Evolutionary conservation across 2,329 filamentous ascomycete species (phyloP).

Genomic region (Hawksworthiomyces lignivorus): DNA sequence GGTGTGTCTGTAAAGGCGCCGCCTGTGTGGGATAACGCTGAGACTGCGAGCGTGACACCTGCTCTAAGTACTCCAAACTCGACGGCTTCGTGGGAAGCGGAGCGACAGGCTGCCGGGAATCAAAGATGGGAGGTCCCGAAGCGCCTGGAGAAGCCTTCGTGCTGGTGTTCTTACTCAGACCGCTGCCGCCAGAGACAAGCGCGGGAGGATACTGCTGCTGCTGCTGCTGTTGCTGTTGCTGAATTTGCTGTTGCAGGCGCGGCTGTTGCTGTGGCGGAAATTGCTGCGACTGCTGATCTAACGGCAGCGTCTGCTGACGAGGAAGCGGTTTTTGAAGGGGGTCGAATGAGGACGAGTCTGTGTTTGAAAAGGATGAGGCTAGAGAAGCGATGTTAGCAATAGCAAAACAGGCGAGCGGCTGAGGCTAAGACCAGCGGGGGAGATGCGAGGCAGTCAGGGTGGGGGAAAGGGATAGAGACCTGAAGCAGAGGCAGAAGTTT

Average conservation of each 20-base stretch:
- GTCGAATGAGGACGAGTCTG: constrained; percentile 13
- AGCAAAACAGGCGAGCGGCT: not conserved
- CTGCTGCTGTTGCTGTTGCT: constrained; percentile 18
- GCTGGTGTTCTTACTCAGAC: constrained; percentile 13
- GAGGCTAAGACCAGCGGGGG: not conserved
- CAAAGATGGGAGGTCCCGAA: constrained; percentile 4
- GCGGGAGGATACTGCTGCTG: constrained; percentile 14
- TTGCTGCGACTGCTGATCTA: constrained; percentile 20
- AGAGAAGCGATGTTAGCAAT: constrained; percentile 3
- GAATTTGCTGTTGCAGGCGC: constrained; percentile 25
- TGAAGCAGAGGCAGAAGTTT: constrained; percentile 10
- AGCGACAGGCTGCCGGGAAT: constrained; percentile 22
- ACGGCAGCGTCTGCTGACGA: not conserved
- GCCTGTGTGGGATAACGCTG: constrained; percentile 34
- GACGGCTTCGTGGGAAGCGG: constrained; percentile 14
- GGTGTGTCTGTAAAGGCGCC: constrained; percentile 22
- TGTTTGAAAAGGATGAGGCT: constrained; percentile 13
- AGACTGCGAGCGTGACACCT: constrained; percentile 44
- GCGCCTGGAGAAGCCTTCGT: not conserved
- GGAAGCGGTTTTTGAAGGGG: constrained; percentile 1
- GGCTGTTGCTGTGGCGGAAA: constrained; percentile 23
- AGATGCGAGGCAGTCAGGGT: not conserved
- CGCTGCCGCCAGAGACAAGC: too few relatives aligned
- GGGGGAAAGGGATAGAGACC: not conserved
- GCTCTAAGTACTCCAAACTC: constrained; percentile 36